Evolutionary conservation across 2,329 filamentous ascomycete genomes (phyloP), one percentile per base, ranked within the genome.

Genomic region (Falciphora oryzae): DNA sequence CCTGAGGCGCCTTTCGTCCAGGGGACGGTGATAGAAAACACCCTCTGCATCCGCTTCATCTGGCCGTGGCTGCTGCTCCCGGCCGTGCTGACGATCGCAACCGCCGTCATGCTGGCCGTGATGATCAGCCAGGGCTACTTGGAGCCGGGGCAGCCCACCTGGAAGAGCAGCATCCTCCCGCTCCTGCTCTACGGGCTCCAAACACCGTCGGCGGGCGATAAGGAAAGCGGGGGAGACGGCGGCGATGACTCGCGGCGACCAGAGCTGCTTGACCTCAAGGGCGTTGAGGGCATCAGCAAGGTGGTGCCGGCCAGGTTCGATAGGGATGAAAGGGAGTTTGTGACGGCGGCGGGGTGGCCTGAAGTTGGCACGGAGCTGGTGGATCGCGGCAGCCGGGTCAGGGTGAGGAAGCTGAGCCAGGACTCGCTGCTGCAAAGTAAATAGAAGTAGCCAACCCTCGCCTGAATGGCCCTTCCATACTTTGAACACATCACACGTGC

Each of bases 151-250:
- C 60, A 62, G 60, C 60, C 60, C 27, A 44, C 25, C 3, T 62
- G 60, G 60, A 62, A 62, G 60, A 44, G 35, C 25, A 62, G 60
- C 38, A 44, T 62, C 35, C 60, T 62, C 5, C 60, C 60, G n/a
- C 38, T 62, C 25, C 27, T 62, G 27, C 13, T 35, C 2, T 62
- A 62, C 25, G 60, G 60, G 60, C 22, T 62, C 16, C 16, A 44
- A 11, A 4, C 14, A 6, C 38, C 38, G 38, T 14, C 35, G n/a
- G 27, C 60, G 11, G 38, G 35, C 1, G 5, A 27, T 7, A 5
- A 25, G 4, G 27, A 13, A 8, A 22, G 60, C 38, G 18, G 27
- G 4, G 25, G 31, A 11, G 38, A 62, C n/a, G 14, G 29, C 16
- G 60, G 38, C 25, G 44, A 35, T 35, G 60, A 38, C 11, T 16